Conservation (phyloP, 768 basidiomycete genomes). For the Sporobolomyces roseus region DNA sequence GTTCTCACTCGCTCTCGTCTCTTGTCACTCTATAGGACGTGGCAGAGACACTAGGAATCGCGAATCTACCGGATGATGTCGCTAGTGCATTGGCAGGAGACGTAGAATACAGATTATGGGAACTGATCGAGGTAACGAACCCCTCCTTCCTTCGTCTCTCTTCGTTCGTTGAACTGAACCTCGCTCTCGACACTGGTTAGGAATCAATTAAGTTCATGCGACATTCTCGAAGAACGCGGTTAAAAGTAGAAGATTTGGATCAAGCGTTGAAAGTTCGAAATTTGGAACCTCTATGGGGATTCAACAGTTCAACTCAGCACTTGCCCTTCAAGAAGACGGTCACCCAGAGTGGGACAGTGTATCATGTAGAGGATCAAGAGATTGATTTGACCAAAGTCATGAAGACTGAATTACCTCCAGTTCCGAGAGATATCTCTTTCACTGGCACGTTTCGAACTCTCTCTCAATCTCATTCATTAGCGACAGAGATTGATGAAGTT, state of each 20-base stretch:
- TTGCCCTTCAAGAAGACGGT: slow-evolving; percentile 56
- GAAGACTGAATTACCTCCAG: slow-evolving; percentile 73
- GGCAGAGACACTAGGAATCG: slow-evolving; percentile 78
- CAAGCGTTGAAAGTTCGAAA: slow-evolving; percentile 89
- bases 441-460: slow-evolving; percentile 49
- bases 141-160: neutral
- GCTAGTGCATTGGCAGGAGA: slow-evolving; percentile 85
- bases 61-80: slow-evolving; percentile 69
- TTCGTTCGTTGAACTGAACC: slow-evolving; percentile 3
- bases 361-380: slow-evolving; percentile 94
- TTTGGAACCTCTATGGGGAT: slow-evolving; percentile 92
- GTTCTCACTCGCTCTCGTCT: too few species aligned
- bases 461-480: neutral
- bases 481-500: too few species aligned
- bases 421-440: slow-evolving; percentile 78
- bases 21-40: slow-evolving; percentile 68
- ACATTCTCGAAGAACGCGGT: slow-evolving; percentile 81
- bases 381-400: slow-evolving; percentile 91
- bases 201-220: slow-evolving; percentile 97
- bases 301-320: slow-evolving; percentile 53
- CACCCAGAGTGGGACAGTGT: slow-evolving; percentile 66
- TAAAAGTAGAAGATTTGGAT: slow-evolving; percentile 87
- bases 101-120: slow-evolving; percentile 92
- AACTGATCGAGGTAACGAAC: slow-evolving; percentile 74
- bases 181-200: slow-evolving; percentile 49